Conservation (phyloP, 2,329 filamentous ascomycete species). For the Fusarium irregulare region DNA sequence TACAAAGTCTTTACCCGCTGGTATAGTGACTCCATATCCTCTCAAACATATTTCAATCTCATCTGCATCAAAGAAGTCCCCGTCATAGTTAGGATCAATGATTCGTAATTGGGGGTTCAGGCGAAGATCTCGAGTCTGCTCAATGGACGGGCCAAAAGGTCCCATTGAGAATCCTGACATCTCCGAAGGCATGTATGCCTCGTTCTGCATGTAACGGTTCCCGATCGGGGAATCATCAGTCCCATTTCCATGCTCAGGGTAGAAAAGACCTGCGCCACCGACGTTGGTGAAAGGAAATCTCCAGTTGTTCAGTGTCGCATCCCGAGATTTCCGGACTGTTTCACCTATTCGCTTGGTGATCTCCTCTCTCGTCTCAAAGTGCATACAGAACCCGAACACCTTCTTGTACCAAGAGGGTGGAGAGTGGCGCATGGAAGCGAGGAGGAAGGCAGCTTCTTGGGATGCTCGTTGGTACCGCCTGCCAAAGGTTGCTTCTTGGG, state of each 20-base stretch:
- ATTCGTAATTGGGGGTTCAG: slow-evolving; percentile 4
- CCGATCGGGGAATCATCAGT: neutral
- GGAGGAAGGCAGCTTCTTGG: neutral
- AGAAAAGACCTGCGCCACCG: slow-evolving; percentile 3
- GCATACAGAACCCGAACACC: slow-evolving; percentile 11
- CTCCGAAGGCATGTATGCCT: neutral
- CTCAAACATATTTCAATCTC: slow-evolving; percentile 10
- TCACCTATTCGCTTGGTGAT: neutral
- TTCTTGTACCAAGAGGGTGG: slow-evolving; percentile 6
- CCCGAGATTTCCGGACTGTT: neutral
- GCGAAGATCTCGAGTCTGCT: neutral
- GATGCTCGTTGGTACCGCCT: slow-evolving; percentile 2
- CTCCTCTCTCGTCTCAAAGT: slow-evolving; percentile 10
- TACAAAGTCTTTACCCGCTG: neutral
- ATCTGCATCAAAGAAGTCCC: slow-evolving; percentile 4
- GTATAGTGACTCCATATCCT: slow-evolving; percentile 11
- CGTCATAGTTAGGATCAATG: neutral
- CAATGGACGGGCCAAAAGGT: neutral
- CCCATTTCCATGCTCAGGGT: neutral
- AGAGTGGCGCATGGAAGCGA: slow-evolving; percentile 1
- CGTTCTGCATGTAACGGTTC: neutral
- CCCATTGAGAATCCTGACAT: slow-evolving; percentile 17
- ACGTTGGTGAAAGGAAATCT: slow-evolving; percentile 3
- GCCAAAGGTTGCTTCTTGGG: slow-evolving; percentile 9
- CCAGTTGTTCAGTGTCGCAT: slow-evolving; percentile 10